Base-by-base conservation (phyloP, 352 stramenopile species). In the Globisporangium recalcitrans region DNA sequence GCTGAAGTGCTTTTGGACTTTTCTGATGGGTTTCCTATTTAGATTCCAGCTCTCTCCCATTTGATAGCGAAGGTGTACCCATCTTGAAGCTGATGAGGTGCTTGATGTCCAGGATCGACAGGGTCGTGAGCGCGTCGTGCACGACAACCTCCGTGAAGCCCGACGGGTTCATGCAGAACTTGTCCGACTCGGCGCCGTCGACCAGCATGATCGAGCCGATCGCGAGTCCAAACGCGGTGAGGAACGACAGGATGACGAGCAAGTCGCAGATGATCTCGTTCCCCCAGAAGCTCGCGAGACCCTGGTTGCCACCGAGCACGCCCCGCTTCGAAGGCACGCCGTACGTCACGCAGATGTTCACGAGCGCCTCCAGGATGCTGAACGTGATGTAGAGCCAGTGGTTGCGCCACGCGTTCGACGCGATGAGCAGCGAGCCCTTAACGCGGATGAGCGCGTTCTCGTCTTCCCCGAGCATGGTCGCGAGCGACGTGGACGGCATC, bases 221-320 rank as follows among this genome's bases (percentile, higher is more conserved):
- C 11, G 4, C n/a, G 4, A 32, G 24, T 0, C 46, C 22, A 11
- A 13, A 26, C 11, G 9, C 21, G 10, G 22, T 21, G 10, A 82
- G 56, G 14, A 83, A 63, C 7, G 52, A 67, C 1, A 29, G 63
- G 82, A 21, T 63, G 49, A 76, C 72, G 78, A 42, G 80, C 75
- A 21, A 38, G 44, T 86, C 74, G 16, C 74, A 76, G 42, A 88
- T 73, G 59, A 83, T 77, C 60, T 87, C 75, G 22, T 62, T 85
- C 5, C 65, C 53, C 75, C 75, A 87, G 49, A 87, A 84, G n/a
- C 56, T 54, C 10, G 67, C 57, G 7, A 85, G 58, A 9, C 71
- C 61, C 4, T 72, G 68, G 3, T 64, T 61, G 1, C 75, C 73
- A 8, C 75, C 77, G 24, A 72, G 82, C 3, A 80, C 70, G 7